phyloP scores from a whole-genome alignment of 208 protist species.

The Leishmania mexicana region DNA sequence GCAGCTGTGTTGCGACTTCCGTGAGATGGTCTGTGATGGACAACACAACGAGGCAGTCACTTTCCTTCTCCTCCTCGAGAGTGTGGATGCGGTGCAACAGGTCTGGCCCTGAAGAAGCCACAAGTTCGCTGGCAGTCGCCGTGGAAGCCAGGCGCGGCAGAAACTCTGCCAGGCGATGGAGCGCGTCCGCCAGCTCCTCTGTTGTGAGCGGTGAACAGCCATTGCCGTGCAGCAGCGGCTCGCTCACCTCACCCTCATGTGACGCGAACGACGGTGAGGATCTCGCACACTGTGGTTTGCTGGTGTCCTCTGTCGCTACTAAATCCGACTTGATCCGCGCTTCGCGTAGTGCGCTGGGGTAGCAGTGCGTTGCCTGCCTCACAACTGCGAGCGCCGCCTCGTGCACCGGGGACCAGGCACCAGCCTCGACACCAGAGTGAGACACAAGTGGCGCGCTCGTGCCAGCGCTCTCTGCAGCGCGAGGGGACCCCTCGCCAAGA shows the following conservation, averaged over 20 bases:
- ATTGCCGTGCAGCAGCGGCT: neutral
- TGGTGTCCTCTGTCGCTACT: neutral
- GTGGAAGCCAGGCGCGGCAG: conserved; percentile 19
- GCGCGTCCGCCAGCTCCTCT: conserved; percentile 11
- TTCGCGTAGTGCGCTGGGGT: conserved; percentile 15
- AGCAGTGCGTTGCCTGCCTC: conserved; percentile 16
- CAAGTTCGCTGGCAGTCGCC: neutral
- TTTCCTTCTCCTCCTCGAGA: conserved; percentile 30
- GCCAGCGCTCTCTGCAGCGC: neutral
- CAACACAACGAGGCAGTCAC: conserved; percentile 22
- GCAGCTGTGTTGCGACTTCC: conserved; percentile 9
- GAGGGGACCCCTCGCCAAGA: neutral
- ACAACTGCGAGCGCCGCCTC: conserved; percentile 24
- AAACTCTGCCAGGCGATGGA: conserved; percentile 18
- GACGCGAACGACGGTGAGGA: neutral
- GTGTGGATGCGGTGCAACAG: conserved; percentile 18
- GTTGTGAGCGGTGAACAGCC: neutral
- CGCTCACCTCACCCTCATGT: neutral
- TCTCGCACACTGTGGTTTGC: neutral
- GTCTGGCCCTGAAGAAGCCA: conserved; percentile 11
- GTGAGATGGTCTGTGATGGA: conserved; percentile 28
- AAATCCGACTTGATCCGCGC: neutral
- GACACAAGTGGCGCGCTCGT: neutral
- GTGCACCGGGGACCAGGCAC: conserved; percentile 9
- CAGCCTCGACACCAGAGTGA: neutral